Evolutionary conservation across 352 stramenopile species (phyloP), one percentile per base, ranked within the genome.

Genomic region (Phytopythium vexans): DNA sequence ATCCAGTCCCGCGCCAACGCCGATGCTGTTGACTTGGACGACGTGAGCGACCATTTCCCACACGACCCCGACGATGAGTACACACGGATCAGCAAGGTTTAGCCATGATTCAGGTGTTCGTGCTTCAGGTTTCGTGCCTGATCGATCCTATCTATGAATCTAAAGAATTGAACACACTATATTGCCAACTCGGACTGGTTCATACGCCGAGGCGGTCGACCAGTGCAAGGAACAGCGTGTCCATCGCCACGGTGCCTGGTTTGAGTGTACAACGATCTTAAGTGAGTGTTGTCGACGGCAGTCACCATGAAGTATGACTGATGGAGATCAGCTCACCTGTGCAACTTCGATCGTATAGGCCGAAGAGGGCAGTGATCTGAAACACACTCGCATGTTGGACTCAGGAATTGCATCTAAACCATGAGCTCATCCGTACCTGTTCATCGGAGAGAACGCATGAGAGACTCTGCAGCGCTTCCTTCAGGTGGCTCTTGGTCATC

Each of bases 361-460:
- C 61, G 55, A 86, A 83, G 49, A 86, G 49, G 31, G 74, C 72
- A 6, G 70, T 78, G 40, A 74, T 52, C 73, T 77, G 35, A 12
- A 47, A 21, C 16, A 46, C n/a, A 42, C 34, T 32, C 6, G 4
- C 14, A 43, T 0, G 15, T 33, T 12, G 1, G 1, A 41, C n/a
- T 56, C 4, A 15, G 3, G 31, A 1, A 50, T 14, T 35, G 7
- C 4, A 49, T 50, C 2, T 9, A 10, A 44, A 36, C 4, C 21
- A 46, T 2, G 3, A 33, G 46, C 15, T 49, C 1, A 39, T n/a
- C 32, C 43, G 6, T 48, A 84, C 76, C 70, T 88, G 74, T 41
- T 86, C 77, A 47, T 85, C 72, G 0, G 70, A 82, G 47, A 86
- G 74, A 11, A 85, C 71, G 31, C 73, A 86, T 6, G 58, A 58